Conservation (phyloP, 1,284 basidiomycete species). For the Wolfiporia cocos region DNA sequence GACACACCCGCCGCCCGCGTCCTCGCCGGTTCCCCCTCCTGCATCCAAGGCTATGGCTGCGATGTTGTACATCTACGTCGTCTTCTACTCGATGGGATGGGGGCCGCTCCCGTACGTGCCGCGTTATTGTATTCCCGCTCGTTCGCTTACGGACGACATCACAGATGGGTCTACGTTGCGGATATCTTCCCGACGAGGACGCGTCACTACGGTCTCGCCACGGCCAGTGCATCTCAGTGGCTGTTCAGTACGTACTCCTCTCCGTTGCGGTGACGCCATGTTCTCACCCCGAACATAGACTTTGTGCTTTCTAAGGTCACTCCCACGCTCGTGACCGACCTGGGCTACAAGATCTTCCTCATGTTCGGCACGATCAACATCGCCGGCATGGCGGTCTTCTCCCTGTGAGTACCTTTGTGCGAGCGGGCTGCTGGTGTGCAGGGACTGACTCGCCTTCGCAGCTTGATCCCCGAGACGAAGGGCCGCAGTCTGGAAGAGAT, state of each 20-base stretch:
- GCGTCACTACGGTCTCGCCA: slow-evolving; percentile 69
- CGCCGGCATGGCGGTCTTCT: slow-evolving; percentile 29
- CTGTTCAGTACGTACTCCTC: slow-evolving; percentile 54
- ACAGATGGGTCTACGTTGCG: slow-evolving; percentile 65
- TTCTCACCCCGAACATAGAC: slow-evolving; percentile 33
- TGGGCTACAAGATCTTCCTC: slow-evolving; percentile 65
- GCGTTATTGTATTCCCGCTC: too few relatives aligned
- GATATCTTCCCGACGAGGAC: slow-evolving; percentile 84
- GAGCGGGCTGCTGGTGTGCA: slow-evolving; percentile 11
- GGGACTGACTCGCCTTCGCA: slow-evolving; percentile 21
- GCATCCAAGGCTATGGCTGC: slow-evolving; percentile 68
- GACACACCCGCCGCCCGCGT: slow-evolving; percentile 51
- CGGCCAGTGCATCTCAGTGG: slow-evolving; percentile 73
- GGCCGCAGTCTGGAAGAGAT: slow-evolving; percentile 72
- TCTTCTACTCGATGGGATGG: slow-evolving; percentile 65
- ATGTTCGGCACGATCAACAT: slow-evolving; percentile 63
- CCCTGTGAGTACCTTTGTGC: slow-evolving; percentile 17
- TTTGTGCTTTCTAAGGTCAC: slow-evolving; percentile 73
- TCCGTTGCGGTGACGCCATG: not conserved
- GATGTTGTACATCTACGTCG: slow-evolving; percentile 71
- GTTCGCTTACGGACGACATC: too few relatives aligned
- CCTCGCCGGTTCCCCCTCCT: slow-evolving; percentile 33
- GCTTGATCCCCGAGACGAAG: slow-evolving; percentile 71
- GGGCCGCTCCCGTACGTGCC: slow-evolving; percentile 25
- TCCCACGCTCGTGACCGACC: slow-evolving; percentile 52